These are phyloP conservation scores for Colletotrichum sp. DNA, from an alignment of 2,329 filamentous ascomycete genomes.

Conservation along the genomic window DNA sequence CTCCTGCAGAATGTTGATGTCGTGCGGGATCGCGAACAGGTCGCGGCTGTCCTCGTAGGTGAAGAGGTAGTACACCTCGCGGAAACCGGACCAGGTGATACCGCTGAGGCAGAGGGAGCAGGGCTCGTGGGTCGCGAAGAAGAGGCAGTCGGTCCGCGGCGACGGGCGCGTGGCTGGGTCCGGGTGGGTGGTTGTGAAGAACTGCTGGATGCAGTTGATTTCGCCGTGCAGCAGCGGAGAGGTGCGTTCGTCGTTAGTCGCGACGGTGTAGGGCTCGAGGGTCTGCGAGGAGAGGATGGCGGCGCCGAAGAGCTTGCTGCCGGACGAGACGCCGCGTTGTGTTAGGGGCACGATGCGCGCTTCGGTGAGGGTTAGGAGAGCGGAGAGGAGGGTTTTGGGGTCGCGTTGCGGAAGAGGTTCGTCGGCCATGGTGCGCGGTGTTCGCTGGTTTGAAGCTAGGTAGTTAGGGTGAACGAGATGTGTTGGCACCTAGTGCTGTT, in stretches of 20 bases:
- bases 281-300: constrained; percentile 51
- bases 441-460: neutral
- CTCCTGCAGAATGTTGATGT: constrained; percentile 61
- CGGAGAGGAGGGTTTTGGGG: constrained; percentile 34
- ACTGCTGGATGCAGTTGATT: constrained; percentile 65
- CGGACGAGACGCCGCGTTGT: constrained; percentile 50
- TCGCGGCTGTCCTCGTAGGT: constrained; percentile 64
- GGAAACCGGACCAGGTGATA: constrained; percentile 63
- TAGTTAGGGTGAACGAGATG: neutral
- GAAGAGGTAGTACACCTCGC: constrained; percentile 62
- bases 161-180: constrained; percentile 40
- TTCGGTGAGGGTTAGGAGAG: constrained; percentile 49
- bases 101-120: constrained; percentile 63
- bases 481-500: neutral
- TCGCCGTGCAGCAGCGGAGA: constrained; percentile 64
- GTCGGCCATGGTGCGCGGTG: constrained; percentile 20
- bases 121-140: constrained; percentile 64
- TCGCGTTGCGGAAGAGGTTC: constrained; percentile 7
- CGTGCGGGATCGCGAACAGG: constrained; percentile 59
- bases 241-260: constrained; percentile 60
- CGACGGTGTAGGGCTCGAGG: constrained; percentile 49
- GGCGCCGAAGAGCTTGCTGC: constrained; percentile 62
- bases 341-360: constrained; percentile 56
- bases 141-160: constrained; percentile 53
- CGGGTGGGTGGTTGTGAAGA: constrained; percentile 48